These are phyloP conservation scores for Cryomyces minteri DNA, from an alignment of 495 filamentous ascomycete genomes.

Conservation along the genomic window DNA sequence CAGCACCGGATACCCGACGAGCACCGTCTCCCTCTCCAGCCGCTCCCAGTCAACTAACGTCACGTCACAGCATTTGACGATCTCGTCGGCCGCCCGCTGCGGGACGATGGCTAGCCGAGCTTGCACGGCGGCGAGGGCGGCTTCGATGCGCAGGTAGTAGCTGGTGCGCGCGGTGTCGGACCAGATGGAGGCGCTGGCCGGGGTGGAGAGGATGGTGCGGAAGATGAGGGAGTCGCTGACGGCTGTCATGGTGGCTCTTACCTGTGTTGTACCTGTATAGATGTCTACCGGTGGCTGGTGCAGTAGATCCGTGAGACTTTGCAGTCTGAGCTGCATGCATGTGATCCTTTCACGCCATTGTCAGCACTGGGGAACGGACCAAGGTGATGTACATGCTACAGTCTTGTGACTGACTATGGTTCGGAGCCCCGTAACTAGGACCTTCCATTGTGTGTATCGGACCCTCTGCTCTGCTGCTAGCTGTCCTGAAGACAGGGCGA, in stretches of 20 bases:
- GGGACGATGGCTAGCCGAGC: conserved; percentile 12
- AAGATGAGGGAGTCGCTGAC: conserved; percentile 11
- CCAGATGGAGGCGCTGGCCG: conserved; percentile 7
- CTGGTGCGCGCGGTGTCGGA: conserved; percentile 7
- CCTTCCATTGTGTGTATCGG: too few relatives aligned
- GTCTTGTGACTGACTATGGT: background rate
- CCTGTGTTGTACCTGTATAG: too few relatives aligned
- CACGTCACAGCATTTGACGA: conserved; percentile 8
- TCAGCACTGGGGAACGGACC: too few relatives aligned
- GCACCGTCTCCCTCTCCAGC: conserved; percentile 7
- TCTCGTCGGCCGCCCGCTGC: conserved; percentile 8
- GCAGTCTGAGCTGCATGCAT: too few relatives aligned
- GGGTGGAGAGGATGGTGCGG: conserved; percentile 8
- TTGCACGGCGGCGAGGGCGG: conserved; percentile 9
- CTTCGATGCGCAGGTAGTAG: conserved; percentile 13
- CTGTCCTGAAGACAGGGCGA: too few relatives aligned
- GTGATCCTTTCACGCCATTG: too few relatives aligned
- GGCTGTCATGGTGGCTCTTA: conserved; percentile 4
- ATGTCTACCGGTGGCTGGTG: too few relatives aligned
- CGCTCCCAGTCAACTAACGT: conserved; percentile 7
- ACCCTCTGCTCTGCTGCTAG: too few relatives aligned
- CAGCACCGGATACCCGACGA: conserved; percentile 12
- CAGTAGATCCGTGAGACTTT: too few relatives aligned
- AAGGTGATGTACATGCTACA: too few relatives aligned
- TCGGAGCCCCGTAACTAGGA: too few relatives aligned